Evolutionary conservation across 2,329 filamentous ascomycete genomes (phyloP).

Genomic region (Parastagonospora avenae): DNA sequence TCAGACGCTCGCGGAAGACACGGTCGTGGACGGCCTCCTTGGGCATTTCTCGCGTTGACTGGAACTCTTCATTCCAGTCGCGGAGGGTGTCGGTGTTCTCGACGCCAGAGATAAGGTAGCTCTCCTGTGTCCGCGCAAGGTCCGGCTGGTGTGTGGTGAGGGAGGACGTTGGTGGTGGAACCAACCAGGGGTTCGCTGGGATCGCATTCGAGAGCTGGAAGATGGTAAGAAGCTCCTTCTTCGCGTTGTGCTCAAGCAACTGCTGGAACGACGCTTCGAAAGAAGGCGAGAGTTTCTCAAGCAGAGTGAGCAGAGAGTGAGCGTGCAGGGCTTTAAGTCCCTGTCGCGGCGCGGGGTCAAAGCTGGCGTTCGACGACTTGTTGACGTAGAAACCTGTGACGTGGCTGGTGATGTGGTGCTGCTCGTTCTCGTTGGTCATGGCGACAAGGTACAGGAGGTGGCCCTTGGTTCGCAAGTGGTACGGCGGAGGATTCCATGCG

Average conservation of each 20-base stretch:
- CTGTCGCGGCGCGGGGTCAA: conserved; percentile 83
- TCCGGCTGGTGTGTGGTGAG: conserved; percentile 78
- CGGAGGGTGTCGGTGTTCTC: conserved; percentile 93
- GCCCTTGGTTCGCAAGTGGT: conserved; percentile 86
- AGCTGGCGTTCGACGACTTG: conserved; percentile 93
- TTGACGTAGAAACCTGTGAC: conserved; percentile 97
- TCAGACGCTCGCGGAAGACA: conserved; percentile 91
- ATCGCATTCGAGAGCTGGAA: conserved; percentile 97
- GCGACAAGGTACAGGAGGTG: conserved; percentile 90
- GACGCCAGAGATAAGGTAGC: conserved; percentile 84
- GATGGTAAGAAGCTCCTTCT: conserved; percentile 84
- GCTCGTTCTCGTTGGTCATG: conserved; percentile 92
- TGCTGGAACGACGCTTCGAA: conserved; percentile 77
- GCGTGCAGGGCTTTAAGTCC: conserved; percentile 78
- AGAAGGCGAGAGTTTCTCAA: conserved; percentile 79
- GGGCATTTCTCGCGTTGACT: conserved; percentile 92
- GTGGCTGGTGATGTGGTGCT: conserved; percentile 90
- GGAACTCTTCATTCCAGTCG: conserved; percentile 99
- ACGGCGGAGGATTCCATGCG: conserved; percentile 94
- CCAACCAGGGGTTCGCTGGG: conserved; percentile 89
- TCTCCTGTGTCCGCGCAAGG: conserved; percentile 88
- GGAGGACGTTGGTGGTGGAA: conserved; percentile 69
- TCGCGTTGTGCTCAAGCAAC: conserved; percentile 82
- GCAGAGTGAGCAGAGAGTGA: conserved; percentile 84
- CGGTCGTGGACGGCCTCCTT: conserved; percentile 93